Evolutionary conservation across 345 rosid genomes (phyloP).

Genomic region (Gossypium anomalum): DNA sequence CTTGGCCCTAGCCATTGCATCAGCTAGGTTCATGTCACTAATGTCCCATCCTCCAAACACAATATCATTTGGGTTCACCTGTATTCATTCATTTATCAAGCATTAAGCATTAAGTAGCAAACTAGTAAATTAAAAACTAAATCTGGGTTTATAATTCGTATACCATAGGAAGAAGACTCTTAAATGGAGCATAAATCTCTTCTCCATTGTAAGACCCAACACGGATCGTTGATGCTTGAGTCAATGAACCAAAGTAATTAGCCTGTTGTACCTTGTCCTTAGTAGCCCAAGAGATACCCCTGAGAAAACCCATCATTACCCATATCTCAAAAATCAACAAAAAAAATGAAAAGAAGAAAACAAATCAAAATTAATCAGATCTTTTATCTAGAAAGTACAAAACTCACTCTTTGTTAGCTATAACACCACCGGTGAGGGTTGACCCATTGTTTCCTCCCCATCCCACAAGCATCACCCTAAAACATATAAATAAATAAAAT

Average conservation of each 20-base stretch:
- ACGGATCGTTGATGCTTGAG: constrained; percentile 86
- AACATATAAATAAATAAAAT: neutral
- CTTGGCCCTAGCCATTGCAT: constrained; percentile 91
- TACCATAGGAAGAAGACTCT: constrained; percentile 97
- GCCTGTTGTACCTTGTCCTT: constrained; percentile 97
- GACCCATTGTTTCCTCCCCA: constrained; percentile 98
- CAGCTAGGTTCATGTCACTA: constrained; percentile 92
- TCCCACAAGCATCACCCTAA: constrained; percentile 93
- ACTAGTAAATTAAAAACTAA: neutral
- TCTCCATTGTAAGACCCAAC: constrained; percentile 97
- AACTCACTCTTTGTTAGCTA: constrained; percentile 90
- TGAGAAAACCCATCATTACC: constrained; percentile 25
- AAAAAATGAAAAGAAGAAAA: neutral
- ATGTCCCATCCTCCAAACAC: constrained; percentile 99
- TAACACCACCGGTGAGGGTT: constrained; percentile 85
- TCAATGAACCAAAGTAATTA: constrained; percentile 90
- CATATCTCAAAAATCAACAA: neutral
- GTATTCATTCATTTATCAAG: neutral
- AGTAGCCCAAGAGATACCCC: constrained; percentile 99
- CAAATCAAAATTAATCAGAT: neutral
- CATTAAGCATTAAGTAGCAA: neutral
- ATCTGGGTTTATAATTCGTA: neutral
- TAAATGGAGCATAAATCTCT: constrained; percentile 96
- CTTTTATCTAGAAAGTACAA: neutral
- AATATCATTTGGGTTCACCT: constrained; percentile 90